These are phyloP conservation scores for Millerago galiae DNA, from an alignment of 805 yeast species.

Conservation along the genomic window DNA sequence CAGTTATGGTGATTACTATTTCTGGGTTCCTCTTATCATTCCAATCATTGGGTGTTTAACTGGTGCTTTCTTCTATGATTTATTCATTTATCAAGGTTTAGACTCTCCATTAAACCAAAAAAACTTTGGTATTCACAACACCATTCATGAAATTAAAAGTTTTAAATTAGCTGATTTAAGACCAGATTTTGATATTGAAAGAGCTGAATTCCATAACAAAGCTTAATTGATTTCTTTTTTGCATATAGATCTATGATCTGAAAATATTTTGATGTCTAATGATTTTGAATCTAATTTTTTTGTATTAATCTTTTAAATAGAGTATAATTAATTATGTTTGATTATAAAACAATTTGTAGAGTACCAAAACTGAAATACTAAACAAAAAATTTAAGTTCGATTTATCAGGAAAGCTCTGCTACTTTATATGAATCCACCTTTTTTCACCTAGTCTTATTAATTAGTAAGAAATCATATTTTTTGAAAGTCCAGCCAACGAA, in stretches of 20 bases:
- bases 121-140: constrained; percentile 19
- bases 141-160: constrained; percentile 11
- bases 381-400: too few relatives aligned
- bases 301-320: background rate
- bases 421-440: too few relatives aligned
- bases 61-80: constrained; percentile 48
- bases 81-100: constrained; percentile 43
- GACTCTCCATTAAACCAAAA: constrained; percentile 48
- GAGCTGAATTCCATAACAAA: background rate
- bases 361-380: too few relatives aligned
- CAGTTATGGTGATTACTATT: constrained; percentile 35
- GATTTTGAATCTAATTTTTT: background rate
- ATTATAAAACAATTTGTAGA: too few relatives aligned
- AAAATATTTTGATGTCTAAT: background rate
- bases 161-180: constrained; percentile 19
- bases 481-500: too few relatives aligned
- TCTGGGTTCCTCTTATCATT: constrained; percentile 49
- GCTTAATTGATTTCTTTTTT: background rate
- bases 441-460: too few relatives aligned
- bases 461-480: too few relatives aligned
- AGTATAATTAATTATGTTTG: background rate
- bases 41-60: constrained; percentile 41
- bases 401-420: too few relatives aligned
- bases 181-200: constrained; percentile 17
- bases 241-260: background rate